Evolutionary conservation across 257 asterid species (phyloP).

Genomic region (Voacanga thouarsii): DNA sequence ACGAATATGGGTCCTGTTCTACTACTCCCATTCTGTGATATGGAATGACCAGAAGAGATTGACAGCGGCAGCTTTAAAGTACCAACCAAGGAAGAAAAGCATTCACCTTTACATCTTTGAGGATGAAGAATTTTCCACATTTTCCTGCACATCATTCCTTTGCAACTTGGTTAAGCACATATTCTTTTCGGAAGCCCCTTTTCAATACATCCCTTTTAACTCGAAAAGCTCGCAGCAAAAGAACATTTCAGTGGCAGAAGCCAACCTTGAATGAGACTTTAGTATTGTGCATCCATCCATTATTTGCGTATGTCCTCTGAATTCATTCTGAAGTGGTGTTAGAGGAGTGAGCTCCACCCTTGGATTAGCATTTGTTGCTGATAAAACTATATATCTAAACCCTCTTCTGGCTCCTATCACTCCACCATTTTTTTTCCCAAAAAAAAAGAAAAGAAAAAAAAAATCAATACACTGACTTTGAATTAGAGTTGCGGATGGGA

Average conservation of each 20-base stretch:
- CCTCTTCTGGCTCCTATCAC: too few species aligned
- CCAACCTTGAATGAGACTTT: too few species aligned
- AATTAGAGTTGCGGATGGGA: too few species aligned
- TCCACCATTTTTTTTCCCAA: too few species aligned
- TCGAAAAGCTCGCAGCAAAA: background rate
- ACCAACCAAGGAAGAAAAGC: background rate
- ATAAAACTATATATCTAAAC: too few species aligned
- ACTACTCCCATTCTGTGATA: constrained; percentile 5
- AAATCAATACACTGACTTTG: too few species aligned
- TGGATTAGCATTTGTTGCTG: background rate
- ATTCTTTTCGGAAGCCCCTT: background rate
- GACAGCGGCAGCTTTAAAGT: background rate
- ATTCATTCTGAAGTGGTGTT: too few species aligned
- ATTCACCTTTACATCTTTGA: background rate
- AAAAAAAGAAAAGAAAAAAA: too few species aligned
- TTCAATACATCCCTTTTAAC: background rate
- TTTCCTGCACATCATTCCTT: background rate
- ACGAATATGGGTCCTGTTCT: constrained; percentile 17
- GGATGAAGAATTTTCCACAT: background rate
- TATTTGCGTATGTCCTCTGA: background rate
- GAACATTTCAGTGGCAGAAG: background rate
- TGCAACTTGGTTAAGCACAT: constrained; percentile 11
- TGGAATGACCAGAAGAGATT: constrained; percentile 13
- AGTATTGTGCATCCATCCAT: background rate
- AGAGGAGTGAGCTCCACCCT: too few species aligned